These are phyloP conservation scores for Penicillium waksmanii DNA, from an alignment of 495 filamentous ascomycete species.

Conservation along the genomic window DNA sequence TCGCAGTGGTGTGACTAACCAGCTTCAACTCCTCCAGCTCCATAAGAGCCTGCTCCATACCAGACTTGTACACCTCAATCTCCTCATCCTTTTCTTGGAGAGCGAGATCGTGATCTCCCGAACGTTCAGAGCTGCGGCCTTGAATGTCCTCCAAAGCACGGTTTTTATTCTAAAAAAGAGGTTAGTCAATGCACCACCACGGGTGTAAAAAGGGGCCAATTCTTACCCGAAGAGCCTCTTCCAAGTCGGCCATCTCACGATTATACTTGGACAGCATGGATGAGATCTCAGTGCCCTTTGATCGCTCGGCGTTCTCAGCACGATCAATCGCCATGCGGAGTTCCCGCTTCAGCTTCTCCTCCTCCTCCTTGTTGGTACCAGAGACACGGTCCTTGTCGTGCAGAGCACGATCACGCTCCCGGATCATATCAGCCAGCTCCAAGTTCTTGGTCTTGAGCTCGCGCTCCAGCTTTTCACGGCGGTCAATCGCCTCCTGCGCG, in stretches of 20 bases:
- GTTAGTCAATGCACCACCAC: neutral
- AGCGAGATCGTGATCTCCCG: constrained; percentile 80
- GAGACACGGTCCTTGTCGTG: constrained; percentile 86
- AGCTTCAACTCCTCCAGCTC: constrained; percentile 83
- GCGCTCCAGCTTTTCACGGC: constrained; percentile 89
- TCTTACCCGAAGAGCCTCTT: constrained; percentile 78
- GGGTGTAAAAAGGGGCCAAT: neutral
- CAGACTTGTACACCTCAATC: constrained; percentile 93
- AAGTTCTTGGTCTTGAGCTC: constrained; percentile 99
- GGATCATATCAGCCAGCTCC: constrained; percentile 97
- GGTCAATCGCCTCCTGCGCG: constrained; percentile 95
- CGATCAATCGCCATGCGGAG: constrained; percentile 89
- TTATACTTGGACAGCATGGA: constrained; percentile 95
- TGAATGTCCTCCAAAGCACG: constrained; percentile 85
- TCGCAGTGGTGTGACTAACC: constrained; percentile 31
- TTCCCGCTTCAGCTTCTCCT: constrained; percentile 97
- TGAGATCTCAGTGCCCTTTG: constrained; percentile 91
- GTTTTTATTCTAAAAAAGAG: constrained; percentile 64
- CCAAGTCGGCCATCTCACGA: constrained; percentile 92
- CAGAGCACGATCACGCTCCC: constrained; percentile 91
- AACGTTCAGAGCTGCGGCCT: constrained; percentile 73
- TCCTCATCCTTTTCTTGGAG: constrained; percentile 95
- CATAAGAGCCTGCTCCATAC: constrained; percentile 92
- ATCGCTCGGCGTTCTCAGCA: constrained; percentile 88
- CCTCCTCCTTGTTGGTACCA: constrained; percentile 87